phyloP scores from a whole-genome alignment of 192 early-diverging fungal species.

The Phlyctochytrium bullatum region DNA sequence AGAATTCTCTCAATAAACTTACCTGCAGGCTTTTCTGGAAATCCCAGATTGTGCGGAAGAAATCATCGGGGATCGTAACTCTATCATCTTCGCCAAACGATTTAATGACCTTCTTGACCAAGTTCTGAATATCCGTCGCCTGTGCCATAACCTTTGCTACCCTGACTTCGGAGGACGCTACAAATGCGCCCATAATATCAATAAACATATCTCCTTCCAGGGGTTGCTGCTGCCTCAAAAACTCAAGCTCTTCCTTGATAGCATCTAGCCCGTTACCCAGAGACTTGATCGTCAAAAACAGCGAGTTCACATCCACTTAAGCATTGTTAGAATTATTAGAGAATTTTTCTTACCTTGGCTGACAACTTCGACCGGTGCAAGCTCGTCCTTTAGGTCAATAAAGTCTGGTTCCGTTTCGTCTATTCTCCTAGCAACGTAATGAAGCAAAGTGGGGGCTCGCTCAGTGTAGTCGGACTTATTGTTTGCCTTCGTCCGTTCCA shows the following conservation, averaged over 20 bases:
- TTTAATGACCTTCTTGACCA: slow-evolving; percentile 28
- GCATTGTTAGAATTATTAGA: slow-evolving; percentile 33
- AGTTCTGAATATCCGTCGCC: slow-evolving; percentile 31
- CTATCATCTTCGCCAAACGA: slow-evolving; percentile 46
- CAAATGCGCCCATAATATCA: slow-evolving; percentile 29
- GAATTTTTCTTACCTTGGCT: slow-evolving; percentile 21
- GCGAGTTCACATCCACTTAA: slow-evolving; percentile 8
- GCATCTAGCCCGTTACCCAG: slow-evolving; percentile 10
- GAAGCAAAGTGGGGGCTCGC: slow-evolving; percentile 44
- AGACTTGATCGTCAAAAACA: slow-evolving; percentile 3
- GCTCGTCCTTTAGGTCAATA: slow-evolving; percentile 38
- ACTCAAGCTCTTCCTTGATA: slow-evolving; percentile 30
- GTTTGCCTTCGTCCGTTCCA: slow-evolving; percentile 44
- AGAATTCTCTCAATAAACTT: slow-evolving; percentile 12
- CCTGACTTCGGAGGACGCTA: slow-evolving; percentile 17
- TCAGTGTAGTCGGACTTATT: slow-evolving; percentile 7
- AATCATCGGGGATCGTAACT: slow-evolving; percentile 32
- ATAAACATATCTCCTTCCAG: slow-evolving; percentile 29
- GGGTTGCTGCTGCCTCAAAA: slow-evolving; percentile 27
- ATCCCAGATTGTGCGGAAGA: slow-evolving; percentile 36
- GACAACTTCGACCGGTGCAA: slow-evolving; percentile 42
- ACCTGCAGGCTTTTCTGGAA: slow-evolving; percentile 32
- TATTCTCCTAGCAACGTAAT: slow-evolving; percentile 44
- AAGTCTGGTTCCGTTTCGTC: slow-evolving; percentile 33
- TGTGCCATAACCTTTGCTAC: slow-evolving; percentile 26